These are phyloP conservation scores for Passiflora organensis DNA, from an alignment of 345 rosid genomes.

Conservation along the genomic window DNA sequence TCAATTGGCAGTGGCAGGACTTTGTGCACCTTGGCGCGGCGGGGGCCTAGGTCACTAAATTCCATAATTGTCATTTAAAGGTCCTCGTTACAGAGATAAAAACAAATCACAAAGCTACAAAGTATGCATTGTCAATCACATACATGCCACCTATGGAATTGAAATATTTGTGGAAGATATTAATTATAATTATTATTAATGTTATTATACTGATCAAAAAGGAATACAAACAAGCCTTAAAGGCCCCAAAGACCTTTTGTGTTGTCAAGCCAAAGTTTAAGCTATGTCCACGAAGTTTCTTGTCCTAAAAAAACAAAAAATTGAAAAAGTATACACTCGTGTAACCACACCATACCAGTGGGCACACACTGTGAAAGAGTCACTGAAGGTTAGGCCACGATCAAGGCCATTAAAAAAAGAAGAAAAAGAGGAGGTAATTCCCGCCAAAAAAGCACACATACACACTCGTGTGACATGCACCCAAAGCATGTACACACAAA, in stretches of 20 bases:
- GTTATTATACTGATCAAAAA: constrained; percentile 18
- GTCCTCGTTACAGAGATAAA: constrained; percentile 6
- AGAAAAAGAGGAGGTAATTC: constrained; percentile 22
- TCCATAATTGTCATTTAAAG: constrained; percentile 12
- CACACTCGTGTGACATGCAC: constrained; percentile 37
- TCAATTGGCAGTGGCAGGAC: constrained; percentile 14
- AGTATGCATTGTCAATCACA: constrained; percentile 39
- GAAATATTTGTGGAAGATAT: background rate
- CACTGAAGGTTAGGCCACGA: constrained; percentile 20
- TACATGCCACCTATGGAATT: constrained; percentile 21
- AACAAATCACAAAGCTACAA: constrained; percentile 56
- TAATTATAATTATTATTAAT: constrained; percentile 3
- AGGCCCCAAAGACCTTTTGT: constrained; percentile 55
- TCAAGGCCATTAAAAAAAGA: constrained; percentile 22
- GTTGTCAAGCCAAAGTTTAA: constrained; percentile 24
- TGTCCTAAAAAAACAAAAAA: constrained; percentile 1
- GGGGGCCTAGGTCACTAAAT: constrained; percentile 12
- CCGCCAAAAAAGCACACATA: constrained; percentile 47
- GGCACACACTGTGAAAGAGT: background rate
- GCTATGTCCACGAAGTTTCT: constrained; percentile 26
- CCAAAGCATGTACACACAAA: constrained; percentile 25
- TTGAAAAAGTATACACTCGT: constrained; percentile 22
- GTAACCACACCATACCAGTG: constrained; percentile 30
- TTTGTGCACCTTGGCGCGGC: background rate
- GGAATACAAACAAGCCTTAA: constrained; percentile 31